These are phyloP conservation scores for Cryptococcus sp. DNA, from an alignment of 1,284 basidiomycete species.

Conservation along the genomic window DNA sequence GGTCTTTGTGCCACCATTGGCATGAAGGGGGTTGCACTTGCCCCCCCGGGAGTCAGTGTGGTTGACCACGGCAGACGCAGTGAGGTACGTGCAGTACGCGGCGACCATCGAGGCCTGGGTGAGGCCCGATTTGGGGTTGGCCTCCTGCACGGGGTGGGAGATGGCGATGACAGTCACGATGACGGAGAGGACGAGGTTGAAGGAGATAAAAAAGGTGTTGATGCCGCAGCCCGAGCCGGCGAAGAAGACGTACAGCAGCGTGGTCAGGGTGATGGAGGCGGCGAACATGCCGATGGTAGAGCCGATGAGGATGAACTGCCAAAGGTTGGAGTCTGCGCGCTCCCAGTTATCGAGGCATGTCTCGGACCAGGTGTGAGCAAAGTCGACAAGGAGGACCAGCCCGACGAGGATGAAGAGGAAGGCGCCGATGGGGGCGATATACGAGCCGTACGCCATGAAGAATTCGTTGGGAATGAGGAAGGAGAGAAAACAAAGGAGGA, in stretches of 20 bases:
- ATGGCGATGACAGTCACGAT: conserved; percentile 80
- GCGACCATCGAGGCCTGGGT: conserved; percentile 96
- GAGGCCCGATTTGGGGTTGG: conserved; percentile 89
- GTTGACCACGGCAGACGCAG: conserved; percentile 91
- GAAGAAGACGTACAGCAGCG: conserved; percentile 88
- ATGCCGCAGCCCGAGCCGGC: conserved; percentile 78
- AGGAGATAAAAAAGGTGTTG: conserved; percentile 89
- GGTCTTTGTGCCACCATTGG: conserved; percentile 64
- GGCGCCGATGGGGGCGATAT: conserved; percentile 83
- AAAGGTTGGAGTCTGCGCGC: conserved; percentile 75
- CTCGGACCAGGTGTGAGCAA: conserved; percentile 98
- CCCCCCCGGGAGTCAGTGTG: conserved; percentile 63
- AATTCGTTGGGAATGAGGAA: conserved; percentile 60
- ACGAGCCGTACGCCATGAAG: conserved; percentile 74
- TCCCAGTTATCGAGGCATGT: conserved; percentile 96
- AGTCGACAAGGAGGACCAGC: conserved; percentile 95
- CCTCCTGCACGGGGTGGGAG: conserved; percentile 82
- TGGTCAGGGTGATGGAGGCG: conserved; percentile 76
- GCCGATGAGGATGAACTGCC: conserved; percentile 94
- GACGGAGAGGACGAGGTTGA: conserved; percentile 80
- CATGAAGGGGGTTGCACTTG: conserved; percentile 80
- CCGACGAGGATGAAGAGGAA: conserved; percentile 93
- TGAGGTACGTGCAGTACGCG: conserved; percentile 94
- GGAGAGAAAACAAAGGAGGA: conserved; percentile 85
- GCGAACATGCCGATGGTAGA: conserved; percentile 89